phyloP scores from a whole-genome alignment of 306 rosid genomes.

The Begonia loranthoides region DNA sequence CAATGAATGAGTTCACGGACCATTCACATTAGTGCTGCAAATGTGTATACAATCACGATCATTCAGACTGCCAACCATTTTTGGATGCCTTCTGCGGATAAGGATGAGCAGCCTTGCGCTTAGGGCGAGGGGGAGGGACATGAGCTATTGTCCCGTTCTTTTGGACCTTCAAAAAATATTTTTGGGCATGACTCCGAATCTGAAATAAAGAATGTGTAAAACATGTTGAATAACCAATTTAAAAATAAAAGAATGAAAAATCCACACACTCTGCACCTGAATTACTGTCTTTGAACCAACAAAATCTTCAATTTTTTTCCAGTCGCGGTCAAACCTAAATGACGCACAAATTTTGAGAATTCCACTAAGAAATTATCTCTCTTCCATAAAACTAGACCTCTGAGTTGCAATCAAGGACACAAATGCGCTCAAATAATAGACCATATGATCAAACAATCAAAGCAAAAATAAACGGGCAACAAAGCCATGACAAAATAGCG shows the following conservation, averaged over 20 bases:
- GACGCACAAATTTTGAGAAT: too few relatives aligned
- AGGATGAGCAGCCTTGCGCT: constrained; percentile 93
- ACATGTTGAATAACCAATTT: constrained; percentile 4
- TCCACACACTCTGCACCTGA: constrained; percentile 42
- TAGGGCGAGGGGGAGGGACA: constrained; percentile 96
- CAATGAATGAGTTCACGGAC: constrained; percentile 8
- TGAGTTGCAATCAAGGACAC: too few relatives aligned
- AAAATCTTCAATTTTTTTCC: constrained; percentile 96
- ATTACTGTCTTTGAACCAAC: constrained; percentile 89
- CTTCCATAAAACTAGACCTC: too few relatives aligned
- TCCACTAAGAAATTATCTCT: too few relatives aligned
- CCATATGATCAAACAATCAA: too few relatives aligned
- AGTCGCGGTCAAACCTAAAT: constrained; percentile 82
- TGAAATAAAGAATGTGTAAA: constrained; percentile 16
- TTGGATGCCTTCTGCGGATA: constrained; percentile 90
- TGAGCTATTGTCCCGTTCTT: constrained; percentile 76
- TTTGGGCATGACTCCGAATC: constrained; percentile 95
- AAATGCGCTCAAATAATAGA: too few relatives aligned
- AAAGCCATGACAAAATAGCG: too few relatives aligned
- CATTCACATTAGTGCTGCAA: constrained; percentile 9
- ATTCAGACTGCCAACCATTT: constrained; percentile 39
- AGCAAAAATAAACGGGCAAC: too few relatives aligned
- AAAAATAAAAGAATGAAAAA: constrained; percentile 5
- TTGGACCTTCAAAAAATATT: constrained; percentile 81
- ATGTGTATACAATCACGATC: constrained; percentile 10